A percentile compares a stretch with the other conserved stretches of the same genome.
Evolutionary conservation across 169 alveolate species (phyloP).

Genomic region (Plasmodium reichenowi): DNA sequence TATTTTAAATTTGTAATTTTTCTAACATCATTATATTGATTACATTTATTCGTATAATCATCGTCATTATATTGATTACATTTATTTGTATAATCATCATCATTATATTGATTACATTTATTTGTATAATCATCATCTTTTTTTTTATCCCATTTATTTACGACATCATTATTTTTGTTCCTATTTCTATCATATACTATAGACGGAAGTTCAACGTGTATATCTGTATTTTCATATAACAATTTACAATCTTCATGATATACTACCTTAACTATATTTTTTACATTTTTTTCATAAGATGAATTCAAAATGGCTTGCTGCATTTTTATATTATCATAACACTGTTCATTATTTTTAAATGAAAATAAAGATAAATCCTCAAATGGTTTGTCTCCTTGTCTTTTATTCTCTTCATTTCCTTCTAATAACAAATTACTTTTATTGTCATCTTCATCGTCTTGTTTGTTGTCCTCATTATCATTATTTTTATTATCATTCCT

Average conservation of each 20-base stretch:
- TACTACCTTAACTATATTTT: neutral
- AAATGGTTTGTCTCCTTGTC: neutral
- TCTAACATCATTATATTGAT: neutral
- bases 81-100: neutral
- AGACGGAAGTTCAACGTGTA: constrained; percentile 45
- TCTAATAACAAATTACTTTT: neutral
- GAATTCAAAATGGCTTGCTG: no score
- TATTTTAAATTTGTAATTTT: constrained; percentile 13
- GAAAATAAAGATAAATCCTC: no score
- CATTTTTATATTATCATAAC: no score
- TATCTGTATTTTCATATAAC: constrained; percentile 42
- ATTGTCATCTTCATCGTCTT: neutral
- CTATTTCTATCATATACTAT: neutral
- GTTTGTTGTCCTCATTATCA: neutral
- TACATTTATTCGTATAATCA: neutral
- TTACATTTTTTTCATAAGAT: neutral
- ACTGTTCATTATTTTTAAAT: no score
- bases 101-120: no score
- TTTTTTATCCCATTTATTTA: neutral
- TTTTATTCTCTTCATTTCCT: neutral
- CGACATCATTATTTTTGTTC: neutral
- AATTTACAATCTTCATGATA: constrained; percentile 28
- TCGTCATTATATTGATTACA: neutral
- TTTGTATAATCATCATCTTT: no score
- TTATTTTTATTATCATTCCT: neutral